phyloP scores from a whole-genome alignment of 1,284 basidiomycete species.

The Porodaedalea pini region DNA sequence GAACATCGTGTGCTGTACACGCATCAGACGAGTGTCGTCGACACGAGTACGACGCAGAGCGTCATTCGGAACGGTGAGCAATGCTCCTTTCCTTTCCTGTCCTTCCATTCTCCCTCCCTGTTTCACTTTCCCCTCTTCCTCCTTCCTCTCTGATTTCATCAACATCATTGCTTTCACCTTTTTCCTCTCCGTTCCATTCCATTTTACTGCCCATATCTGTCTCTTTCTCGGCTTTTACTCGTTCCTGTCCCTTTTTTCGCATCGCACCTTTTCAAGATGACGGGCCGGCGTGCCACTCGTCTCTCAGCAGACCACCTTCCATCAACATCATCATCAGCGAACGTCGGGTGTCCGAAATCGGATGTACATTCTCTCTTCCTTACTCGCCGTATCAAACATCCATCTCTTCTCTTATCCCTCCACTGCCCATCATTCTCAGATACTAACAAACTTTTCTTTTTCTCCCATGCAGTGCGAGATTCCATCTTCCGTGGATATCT shows the following conservation, averaged over 20 bases:
- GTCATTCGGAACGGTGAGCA: constrained; percentile 73
- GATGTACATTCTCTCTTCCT: no score
- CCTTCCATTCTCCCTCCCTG: no score
- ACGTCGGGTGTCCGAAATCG: no score
- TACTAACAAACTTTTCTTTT: constrained; percentile 5
- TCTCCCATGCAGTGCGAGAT: constrained; percentile 50
- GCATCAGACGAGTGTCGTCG: constrained; percentile 76
- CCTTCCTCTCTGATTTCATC: background rate
- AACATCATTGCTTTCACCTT: background rate
- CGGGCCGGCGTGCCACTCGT: no score
- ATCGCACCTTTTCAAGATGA: no score
- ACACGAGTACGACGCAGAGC: constrained; percentile 75
- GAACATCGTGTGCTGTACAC: constrained; percentile 74
- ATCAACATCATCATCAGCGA: no score
- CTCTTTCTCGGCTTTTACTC: no score
- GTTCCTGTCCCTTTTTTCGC: no score
- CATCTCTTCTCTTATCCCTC: background rate
- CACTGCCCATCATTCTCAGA: background rate
- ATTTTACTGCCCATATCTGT: no score
- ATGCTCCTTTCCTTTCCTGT: background rate
- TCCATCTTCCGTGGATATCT: constrained; percentile 71
- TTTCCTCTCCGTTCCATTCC: background rate
- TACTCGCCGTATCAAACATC: no score
- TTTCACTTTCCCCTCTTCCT: background rate
- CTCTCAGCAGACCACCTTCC: no score